A percentile compares a stretch with the other conserved stretches of the same genome.
Evolutionary conservation across 176 grass and related monocot genomes (phyloP).

Genomic region (Melocanna baccifera): DNA sequence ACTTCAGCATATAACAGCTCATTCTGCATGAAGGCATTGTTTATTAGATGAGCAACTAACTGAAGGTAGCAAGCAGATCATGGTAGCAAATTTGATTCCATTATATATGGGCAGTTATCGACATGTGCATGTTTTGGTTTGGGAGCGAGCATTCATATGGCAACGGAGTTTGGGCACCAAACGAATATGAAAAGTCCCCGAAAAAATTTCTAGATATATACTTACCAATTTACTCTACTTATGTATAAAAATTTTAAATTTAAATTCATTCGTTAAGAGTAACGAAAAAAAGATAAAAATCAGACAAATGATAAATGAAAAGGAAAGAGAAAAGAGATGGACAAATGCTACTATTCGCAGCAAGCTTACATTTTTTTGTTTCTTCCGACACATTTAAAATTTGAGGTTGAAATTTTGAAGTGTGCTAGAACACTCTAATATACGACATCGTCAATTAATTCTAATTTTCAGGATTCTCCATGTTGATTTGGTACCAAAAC

Average conservation of each 20-base stretch:
- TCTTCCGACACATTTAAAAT: background rate
- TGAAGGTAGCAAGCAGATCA: no score
- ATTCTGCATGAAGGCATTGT: constrained; percentile 49
- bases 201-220: background rate
- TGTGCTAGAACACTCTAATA: background rate
- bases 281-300: background rate
- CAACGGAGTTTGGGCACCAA: background rate
- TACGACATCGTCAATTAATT: background rate
- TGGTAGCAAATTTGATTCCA: background rate
- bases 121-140: background rate
- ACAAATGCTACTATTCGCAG: background rate
- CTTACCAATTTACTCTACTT: background rate
- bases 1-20: constrained; percentile 66
- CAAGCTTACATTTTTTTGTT: background rate
- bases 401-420: background rate
- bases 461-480: background rate
- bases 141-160: background rate
- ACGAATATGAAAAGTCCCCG: background rate
- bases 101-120: background rate
- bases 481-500: background rate
- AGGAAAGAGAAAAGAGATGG: background rate
- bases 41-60: background rate
- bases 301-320: background rate
- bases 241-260: background rate
- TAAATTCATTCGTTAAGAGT: background rate